A percentile compares a stretch with the other conserved stretches of the same genome.
These are phyloP conservation scores for Rhodosporidiobolus sp. DNA, from an alignment of 768 basidiomycete species.

Conservation along the genomic window DNA sequence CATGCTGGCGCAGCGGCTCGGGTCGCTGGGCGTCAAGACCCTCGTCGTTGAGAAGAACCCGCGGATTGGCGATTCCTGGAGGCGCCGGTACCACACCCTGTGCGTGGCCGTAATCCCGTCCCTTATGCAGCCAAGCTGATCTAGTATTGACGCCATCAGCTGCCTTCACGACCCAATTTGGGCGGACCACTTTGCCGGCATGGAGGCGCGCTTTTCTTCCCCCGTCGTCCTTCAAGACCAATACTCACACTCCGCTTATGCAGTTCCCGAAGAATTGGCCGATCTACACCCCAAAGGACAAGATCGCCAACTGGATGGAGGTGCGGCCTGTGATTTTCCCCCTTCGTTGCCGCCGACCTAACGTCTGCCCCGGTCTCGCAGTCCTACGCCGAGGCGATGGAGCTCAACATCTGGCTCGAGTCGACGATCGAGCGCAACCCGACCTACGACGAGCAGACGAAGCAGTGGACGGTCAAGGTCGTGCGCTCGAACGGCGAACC, in stretches of 20 bases:
- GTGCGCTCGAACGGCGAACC: slow-evolving; percentile 18
- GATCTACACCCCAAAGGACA: slow-evolving; percentile 44
- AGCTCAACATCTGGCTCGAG: slow-evolving; percentile 41
- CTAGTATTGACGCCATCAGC: too few species aligned
- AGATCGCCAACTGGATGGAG: slow-evolving; percentile 48
- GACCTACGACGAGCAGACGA: slow-evolving; percentile 35
- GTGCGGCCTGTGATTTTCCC: not conserved
- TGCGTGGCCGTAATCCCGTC: too few species aligned
- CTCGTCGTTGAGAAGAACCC: slow-evolving; percentile 64
- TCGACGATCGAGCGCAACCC: slow-evolving; percentile 38
- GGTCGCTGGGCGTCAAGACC: slow-evolving; percentile 57
- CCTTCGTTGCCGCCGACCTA: not conserved
- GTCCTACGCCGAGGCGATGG: slow-evolving; percentile 38
- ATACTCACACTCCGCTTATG: too few species aligned
- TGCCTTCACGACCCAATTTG: slow-evolving; percentile 26
- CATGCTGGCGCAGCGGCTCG: slow-evolving; percentile 63
- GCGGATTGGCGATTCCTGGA: slow-evolving; percentile 48
- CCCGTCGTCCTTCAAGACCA: slow-evolving; percentile 44
- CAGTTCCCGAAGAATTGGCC: slow-evolving; percentile 47
- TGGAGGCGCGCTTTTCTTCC: slow-evolving; percentile 49
- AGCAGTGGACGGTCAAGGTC: slow-evolving; percentile 32
- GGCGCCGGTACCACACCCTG: slow-evolving; percentile 34
- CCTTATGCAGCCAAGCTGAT: too few species aligned
- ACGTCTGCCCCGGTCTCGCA: not conserved
- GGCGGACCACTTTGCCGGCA: slow-evolving; percentile 59